Base-by-base conservation (phyloP, 2,329 filamentous ascomycete species). In the Pseudopithomyces maydicus region DNA sequence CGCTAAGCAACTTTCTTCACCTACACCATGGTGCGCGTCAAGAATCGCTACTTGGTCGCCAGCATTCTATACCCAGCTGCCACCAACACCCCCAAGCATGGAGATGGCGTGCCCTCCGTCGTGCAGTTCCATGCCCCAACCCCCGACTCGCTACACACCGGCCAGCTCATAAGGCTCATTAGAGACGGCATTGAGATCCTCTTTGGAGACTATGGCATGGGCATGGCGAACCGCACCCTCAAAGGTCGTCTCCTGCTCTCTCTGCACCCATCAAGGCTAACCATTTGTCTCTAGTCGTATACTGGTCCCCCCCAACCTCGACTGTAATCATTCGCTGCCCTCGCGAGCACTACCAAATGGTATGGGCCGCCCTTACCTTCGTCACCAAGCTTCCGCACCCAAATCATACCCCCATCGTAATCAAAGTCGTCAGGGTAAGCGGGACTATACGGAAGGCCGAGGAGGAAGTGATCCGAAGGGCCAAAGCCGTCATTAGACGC, bases 1-100 rank as follows among this genome's bases (percentile, higher is more conserved):
- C 19, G 14, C 35, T 29, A 19, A n/a, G n/a, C 29, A 23, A 43
- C 41, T 11, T 38, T 36, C 29, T 43, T 15, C 20, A 22, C 19
- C 36, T 11, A 2, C 33, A 26, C 54, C 10, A 97, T 99, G 95
- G 95, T 99, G 58, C 91, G 95, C 72, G 86, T 98, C 66, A 99
- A 99, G 78, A 90, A 97, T 77, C 89, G 95, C 69, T 99, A 99
- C 76, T 85, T 99, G 17, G 87, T 98, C n/a, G 86, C 98, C 60
- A 91, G 96, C 73, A 92, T 98, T 64, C 83, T 98, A 45, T 97
- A 97, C 70, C 92, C 93, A 0, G 83, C 87, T 6, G 79, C 85
- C 12, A 61, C 80, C 10, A 58, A 54, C 26, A 58, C 59, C 70
- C 74, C 55, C 48, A 69, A 67, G 20, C 52, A 56, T 72, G 66